phyloP scores from a whole-genome alignment of 164 flowering plant species.

The Nymphaea thermarum region DNA sequence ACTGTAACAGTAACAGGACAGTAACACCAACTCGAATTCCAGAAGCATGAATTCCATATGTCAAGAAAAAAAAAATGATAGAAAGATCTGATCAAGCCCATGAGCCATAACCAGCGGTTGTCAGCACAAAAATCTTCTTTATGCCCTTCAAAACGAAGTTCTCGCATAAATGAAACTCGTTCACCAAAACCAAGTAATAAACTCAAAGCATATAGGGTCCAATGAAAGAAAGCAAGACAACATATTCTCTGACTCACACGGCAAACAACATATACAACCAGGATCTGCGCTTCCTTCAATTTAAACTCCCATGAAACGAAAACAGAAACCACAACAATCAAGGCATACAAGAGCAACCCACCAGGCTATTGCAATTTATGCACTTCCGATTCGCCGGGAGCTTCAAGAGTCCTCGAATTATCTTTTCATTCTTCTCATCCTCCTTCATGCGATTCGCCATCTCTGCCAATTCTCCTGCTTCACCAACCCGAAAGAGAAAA shows the following conservation, averaged over 20 bases:
- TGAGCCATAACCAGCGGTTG: too few relatives aligned
- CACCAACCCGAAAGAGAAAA: not conserved
- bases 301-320: not conserved
- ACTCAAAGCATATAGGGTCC: too few relatives aligned
- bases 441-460: slow-evolving; percentile 86
- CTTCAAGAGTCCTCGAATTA: slow-evolving; percentile 74
- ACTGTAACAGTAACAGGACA: too few relatives aligned
- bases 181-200: too few relatives aligned
- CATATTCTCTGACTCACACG: not conserved
- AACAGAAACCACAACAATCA: too few relatives aligned
- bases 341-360: slow-evolving; percentile 12
- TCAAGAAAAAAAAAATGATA: too few relatives aligned
- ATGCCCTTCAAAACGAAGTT: too few relatives aligned
- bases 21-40: too few relatives aligned
- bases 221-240: not conserved
- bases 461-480: slow-evolving; percentile 6
- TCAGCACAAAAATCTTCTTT: too few relatives aligned
- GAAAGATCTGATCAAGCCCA: too few relatives aligned
- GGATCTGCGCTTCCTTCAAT: not conserved
- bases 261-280: not conserved
- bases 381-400: slow-evolving; percentile 69
- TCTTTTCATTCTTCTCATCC: slow-evolving; percentile 82
- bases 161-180: too few relatives aligned
- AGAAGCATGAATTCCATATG: too few relatives aligned
- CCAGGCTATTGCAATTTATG: slow-evolving; percentile 86